Conservation (phyloP, 2,329 filamentous ascomycete species). For the Sclerotinia borealis region DNA sequence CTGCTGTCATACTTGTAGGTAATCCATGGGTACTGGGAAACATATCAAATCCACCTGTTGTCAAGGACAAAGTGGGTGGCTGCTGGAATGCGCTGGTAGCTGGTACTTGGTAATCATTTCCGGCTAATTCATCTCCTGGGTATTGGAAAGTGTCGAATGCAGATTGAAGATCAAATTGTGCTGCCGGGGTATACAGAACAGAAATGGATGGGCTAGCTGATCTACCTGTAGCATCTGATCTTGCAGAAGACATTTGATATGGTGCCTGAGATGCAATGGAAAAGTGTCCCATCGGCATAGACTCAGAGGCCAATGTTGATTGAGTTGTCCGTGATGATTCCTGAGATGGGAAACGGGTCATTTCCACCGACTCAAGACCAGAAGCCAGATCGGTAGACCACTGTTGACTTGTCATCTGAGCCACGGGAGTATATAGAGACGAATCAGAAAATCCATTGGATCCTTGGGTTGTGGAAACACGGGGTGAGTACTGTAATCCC, state of each 20-base stretch:
- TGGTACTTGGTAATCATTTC: constrained; percentile 23
- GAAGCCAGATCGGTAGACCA: constrained; percentile 27
- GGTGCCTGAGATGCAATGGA: constrained; percentile 26
- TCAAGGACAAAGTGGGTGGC: constrained; percentile 18
- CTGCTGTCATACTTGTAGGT: constrained; percentile 18
- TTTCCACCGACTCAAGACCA: constrained; percentile 24
- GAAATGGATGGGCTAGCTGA: constrained; percentile 29
- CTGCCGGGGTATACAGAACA: constrained; percentile 28
- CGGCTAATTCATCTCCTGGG: constrained; percentile 25
- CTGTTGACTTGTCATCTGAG: constrained; percentile 23
- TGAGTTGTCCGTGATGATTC: constrained; percentile 27
- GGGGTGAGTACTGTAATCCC: constrained; percentile 33
- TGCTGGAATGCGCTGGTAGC: constrained; percentile 20
- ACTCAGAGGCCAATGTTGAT: constrained; percentile 25
- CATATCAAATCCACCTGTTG: constrained; percentile 20
- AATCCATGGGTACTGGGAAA: constrained; percentile 21
- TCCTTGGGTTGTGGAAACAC: constrained; percentile 24
- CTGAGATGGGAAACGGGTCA: constrained; percentile 29
- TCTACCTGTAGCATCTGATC: constrained; percentile 30
- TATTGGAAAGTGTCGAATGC: constrained; percentile 27
- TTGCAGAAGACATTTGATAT: constrained; percentile 30
- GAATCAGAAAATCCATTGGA: constrained; percentile 29
- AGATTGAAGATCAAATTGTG: constrained; percentile 27
- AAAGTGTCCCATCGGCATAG: constrained; percentile 26
- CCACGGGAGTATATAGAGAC: constrained; percentile 21